Conservation (phyloP, 176 grass and related monocot species). For the Aegilops speltoides region DNA sequence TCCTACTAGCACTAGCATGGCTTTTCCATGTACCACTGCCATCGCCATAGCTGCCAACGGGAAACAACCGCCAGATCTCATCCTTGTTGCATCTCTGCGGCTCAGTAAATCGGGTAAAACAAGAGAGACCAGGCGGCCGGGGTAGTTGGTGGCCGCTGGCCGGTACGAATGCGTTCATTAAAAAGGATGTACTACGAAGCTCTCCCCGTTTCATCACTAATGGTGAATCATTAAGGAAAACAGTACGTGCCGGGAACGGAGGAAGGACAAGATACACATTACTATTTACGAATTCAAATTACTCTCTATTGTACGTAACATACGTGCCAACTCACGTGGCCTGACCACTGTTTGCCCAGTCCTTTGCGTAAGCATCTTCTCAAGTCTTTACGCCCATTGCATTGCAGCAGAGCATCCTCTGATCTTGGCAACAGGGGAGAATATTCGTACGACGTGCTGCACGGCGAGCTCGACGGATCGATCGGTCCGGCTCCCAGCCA, state of each 20-base stretch:
- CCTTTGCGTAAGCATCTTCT: background rate
- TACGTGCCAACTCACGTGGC: background rate
- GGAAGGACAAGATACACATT: background rate
- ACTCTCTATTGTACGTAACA: background rate
- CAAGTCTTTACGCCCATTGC: background rate
- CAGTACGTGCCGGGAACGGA: background rate
- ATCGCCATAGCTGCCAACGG: too few relatives aligned
- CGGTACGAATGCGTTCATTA: too few relatives aligned
- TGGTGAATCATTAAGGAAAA: too few relatives aligned
- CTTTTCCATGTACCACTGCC: too few relatives aligned
- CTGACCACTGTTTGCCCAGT: background rate
- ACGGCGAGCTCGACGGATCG: background rate
- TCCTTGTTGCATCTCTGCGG: too few relatives aligned
- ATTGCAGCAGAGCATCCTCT: background rate
- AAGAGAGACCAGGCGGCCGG: too few relatives aligned
- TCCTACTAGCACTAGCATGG: too few relatives aligned
- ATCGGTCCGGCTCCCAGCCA: background rate
- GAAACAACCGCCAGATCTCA: too few relatives aligned
- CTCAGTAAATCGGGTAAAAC: too few relatives aligned
- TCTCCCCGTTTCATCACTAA: too few relatives aligned
- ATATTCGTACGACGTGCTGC: conserved; percentile 23
- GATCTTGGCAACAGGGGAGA: background rate
- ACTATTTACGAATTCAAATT: background rate
- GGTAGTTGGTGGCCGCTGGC: too few relatives aligned
- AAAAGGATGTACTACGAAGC: too few relatives aligned